phyloP scores from a whole-genome alignment of 2,329 filamentous ascomycete species.

The Knoxdaviesia capensis region DNA sequence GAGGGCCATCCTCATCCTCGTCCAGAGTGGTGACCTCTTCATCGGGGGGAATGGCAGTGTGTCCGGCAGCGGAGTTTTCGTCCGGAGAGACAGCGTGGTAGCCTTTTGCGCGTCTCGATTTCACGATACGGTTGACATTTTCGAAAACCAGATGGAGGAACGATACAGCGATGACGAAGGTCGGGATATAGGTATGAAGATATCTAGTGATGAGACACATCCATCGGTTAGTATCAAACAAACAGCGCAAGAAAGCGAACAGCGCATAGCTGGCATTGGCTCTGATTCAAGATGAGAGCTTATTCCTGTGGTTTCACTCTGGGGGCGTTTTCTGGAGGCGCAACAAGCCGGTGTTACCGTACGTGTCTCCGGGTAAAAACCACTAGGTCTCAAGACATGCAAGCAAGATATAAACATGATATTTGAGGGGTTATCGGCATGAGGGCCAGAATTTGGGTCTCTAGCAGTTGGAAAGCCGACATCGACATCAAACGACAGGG shows the following conservation, averaged over 20 bases:
- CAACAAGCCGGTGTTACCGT: too few relatives aligned
- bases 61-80: constrained; percentile 17
- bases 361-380: too few relatives aligned
- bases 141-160: constrained; percentile 43
- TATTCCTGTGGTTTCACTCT: too few relatives aligned
- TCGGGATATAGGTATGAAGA: constrained; percentile 60
- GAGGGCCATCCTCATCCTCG: constrained; percentile 35
- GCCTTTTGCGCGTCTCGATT: constrained; percentile 25
- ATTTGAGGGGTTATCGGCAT: too few relatives aligned
- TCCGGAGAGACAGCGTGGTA: constrained; percentile 36
- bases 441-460: too few relatives aligned
- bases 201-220: constrained; percentile 30
- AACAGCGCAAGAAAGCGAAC: neutral
- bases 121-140: constrained; percentile 29
- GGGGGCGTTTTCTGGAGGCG: too few relatives aligned
- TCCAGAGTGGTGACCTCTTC: constrained; percentile 20
- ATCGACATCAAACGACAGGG: too few relatives aligned
- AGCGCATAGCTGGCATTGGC: neutral
- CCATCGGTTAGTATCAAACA: constrained; percentile 2
- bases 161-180: constrained; percentile 50
- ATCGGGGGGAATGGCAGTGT: constrained; percentile 31
- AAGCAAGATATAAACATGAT: too few relatives aligned
- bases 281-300: neutral
- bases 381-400: too few relatives aligned
- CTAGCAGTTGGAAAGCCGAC: too few relatives aligned